Evolutionary conservation across 345 rosid species (phyloP), one percentile per base, ranked within the genome.

Genomic region (Cochlearia excelsa): DNA sequence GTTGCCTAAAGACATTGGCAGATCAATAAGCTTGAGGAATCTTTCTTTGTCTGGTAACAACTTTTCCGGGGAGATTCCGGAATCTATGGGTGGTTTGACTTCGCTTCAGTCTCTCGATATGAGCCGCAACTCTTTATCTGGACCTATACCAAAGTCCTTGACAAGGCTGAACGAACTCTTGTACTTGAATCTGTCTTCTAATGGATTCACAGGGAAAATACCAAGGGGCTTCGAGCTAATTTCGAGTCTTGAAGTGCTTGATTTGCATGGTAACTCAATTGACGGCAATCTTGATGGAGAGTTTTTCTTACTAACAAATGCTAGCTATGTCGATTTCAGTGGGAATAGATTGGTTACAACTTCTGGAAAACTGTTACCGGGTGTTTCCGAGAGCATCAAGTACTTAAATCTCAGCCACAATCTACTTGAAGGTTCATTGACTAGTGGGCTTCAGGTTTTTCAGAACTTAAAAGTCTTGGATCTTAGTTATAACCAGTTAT

Each of bases 11-110:
- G 89, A 86, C 29, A 76, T 93, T 73, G 91, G 95, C 54, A 81
- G 76, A 56, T 62, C 91, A 65, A 63, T 48, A 65, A 76, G 82
- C 80, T 73, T 93, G 55, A 77, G 52, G 79, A 93, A 89, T 58
- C 85, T 93, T 35, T 81, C 87, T 11, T 64, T 93, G 61, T 81
- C 94, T 42, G 94, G 99, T 51, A 89, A 93, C 79, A 89, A 93
- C 75, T 78, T 93, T 65, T 89, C 99, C 9, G 95, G 99, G 48
- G 63, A 76, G 46, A 63, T 86, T 75, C 95, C 95, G 0, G 84
- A 87, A 37, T 76, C 94, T 10, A 51, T 87, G 48, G 81, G 87
- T 0, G 91, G 83, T 37, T 86, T 89, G 66, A 63, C 33, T 31
- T 83, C 88, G 1, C 53, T 93, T 57, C 89, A 83, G 79, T 88